Evolutionary conservation across 768 basidiomycete species (phyloP).

Genomic region (Psilocybe tampanensis): DNA sequence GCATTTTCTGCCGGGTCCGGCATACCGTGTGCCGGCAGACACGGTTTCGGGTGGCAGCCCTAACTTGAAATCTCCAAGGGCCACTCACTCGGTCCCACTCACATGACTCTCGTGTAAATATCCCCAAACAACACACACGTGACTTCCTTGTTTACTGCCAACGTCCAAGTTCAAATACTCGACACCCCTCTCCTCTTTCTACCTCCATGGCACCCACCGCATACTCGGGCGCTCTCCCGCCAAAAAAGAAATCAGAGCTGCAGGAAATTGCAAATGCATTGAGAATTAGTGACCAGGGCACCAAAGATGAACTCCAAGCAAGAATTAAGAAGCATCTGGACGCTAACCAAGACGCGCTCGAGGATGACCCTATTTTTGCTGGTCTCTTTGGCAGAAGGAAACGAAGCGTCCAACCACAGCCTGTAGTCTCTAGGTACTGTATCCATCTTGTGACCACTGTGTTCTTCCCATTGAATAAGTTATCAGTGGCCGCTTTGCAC

Average conservation of each 20-base stretch:
- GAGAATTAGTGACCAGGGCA: constrained; percentile 53
- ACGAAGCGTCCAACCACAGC: constrained; percentile 43
- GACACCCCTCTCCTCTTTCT: constrained; percentile 19
- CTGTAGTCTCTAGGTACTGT: constrained; percentile 17
- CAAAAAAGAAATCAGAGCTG: constrained; percentile 74
- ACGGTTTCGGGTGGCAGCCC: too few species aligned
- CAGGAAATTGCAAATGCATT: constrained; percentile 62
- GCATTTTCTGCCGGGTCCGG: too few species aligned
- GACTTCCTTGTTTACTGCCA: constrained; percentile 28
- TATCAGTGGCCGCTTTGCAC: constrained; percentile 19
- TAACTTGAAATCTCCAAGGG: too few species aligned
- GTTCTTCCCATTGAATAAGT: background rate
- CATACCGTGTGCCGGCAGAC: too few species aligned
- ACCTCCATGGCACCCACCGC: constrained; percentile 44
- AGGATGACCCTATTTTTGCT: constrained; percentile 57
- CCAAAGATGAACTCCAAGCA: constrained; percentile 62
- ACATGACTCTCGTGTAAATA: constrained; percentile 35
- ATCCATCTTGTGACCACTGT: too few species aligned
- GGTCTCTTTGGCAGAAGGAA: constrained; percentile 55
- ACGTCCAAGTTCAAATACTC: background rate
- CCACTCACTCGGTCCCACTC: constrained; percentile 13
- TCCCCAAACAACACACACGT: constrained; percentile 20
- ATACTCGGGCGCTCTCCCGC: constrained; percentile 54
- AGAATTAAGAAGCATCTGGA: constrained; percentile 69
- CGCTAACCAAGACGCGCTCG: constrained; percentile 50